phyloP scores from a whole-genome alignment of 495 filamentous ascomycete genomes.

The Lophium mytilinum region DNA sequence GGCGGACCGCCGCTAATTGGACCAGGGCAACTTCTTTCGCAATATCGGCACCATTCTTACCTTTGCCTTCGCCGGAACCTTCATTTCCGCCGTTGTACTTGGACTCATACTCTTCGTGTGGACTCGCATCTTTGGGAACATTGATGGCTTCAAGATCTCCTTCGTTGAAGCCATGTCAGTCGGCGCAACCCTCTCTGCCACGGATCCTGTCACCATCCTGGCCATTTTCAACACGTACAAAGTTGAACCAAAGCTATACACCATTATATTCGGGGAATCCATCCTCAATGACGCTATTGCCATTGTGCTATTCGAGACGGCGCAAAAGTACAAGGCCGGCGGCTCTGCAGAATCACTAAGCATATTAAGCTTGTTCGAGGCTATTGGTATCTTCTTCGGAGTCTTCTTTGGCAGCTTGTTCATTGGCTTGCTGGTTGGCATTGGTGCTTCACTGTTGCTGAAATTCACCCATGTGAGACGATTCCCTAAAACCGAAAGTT shows the following conservation, averaged over 20 bases:
- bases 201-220: slow-evolving; percentile 92
- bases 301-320: slow-evolving; percentile 97
- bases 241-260: slow-evolving; percentile 96
- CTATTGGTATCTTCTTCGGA: slow-evolving; percentile 85
- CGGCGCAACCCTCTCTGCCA: slow-evolving; percentile 90
- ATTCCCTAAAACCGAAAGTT: slow-evolving; percentile 94
- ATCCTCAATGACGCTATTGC: slow-evolving; percentile 97
- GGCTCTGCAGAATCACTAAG: slow-evolving; percentile 54
- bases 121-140: slow-evolving; percentile 58
- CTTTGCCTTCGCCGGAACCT: slow-evolving; percentile 96
- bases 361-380: slow-evolving; percentile 72
- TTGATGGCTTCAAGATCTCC: slow-evolving; percentile 74
- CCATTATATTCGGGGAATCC: slow-evolving; percentile 95
- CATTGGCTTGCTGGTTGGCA: slow-evolving; percentile 79
- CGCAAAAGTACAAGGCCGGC: slow-evolving; percentile 72
- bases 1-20: background rate
- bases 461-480: slow-evolving; percentile 90
- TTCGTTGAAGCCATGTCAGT: slow-evolving; percentile 95
- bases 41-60: slow-evolving; percentile 97
- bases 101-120: slow-evolving; percentile 82
- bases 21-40: slow-evolving; percentile 87
- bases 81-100: slow-evolving; percentile 91
- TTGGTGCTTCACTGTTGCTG: slow-evolving; percentile 74
- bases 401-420: slow-evolving; percentile 92
- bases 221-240: slow-evolving; percentile 99